Evolutionary conservation across 139 green algal species (phyloP).

Genomic region (Picochlorum sp.): DNA sequence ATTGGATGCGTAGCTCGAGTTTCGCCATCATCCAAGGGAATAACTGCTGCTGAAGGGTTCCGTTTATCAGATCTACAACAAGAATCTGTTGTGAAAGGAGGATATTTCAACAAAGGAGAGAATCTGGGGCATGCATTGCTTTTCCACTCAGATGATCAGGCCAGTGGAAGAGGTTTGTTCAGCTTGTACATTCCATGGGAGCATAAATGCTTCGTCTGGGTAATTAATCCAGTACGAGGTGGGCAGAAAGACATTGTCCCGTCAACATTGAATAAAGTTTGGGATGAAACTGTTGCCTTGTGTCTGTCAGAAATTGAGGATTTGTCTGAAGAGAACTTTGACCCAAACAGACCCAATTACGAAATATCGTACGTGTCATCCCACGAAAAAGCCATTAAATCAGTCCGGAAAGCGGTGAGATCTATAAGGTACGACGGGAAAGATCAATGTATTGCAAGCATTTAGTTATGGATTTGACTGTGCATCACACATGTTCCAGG

Average conservation of each 20-base stretch:
- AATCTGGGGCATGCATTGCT: constrained; percentile 63
- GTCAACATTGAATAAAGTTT: constrained; percentile 38
- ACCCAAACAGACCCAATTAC: constrained; percentile 6
- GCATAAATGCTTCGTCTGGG: constrained; percentile 21
- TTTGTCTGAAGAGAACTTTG: neutral
- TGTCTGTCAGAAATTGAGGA: constrained; percentile 6
- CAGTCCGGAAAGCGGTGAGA: constrained; percentile 6
- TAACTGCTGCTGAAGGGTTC: constrained; percentile 47
- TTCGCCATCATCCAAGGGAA: constrained; percentile 16
- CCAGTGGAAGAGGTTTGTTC: constrained; percentile 38
- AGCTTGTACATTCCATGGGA: constrained; percentile 44
- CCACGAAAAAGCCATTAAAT: constrained; percentile 9
- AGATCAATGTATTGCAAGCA: too few relatives aligned
- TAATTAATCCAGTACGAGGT: constrained; percentile 22
- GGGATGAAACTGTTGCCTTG: constrained; percentile 37
- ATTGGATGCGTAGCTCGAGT: constrained; percentile 63
- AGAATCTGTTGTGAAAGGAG: constrained; percentile 20
- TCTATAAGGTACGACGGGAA: too few relatives aligned
- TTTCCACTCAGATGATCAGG: constrained; percentile 44
- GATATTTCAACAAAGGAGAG: constrained; percentile 28
- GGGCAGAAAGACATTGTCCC: constrained; percentile 41
- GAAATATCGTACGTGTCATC: constrained; percentile 56
- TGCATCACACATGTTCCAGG: too few relatives aligned
- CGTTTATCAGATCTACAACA: constrained; percentile 61
- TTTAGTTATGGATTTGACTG: too few relatives aligned